These are phyloP conservation scores for Ophiostoma himal-ulmi DNA, from an alignment of 2,329 filamentous ascomycete genomes.

Conservation along the genomic window DNA sequence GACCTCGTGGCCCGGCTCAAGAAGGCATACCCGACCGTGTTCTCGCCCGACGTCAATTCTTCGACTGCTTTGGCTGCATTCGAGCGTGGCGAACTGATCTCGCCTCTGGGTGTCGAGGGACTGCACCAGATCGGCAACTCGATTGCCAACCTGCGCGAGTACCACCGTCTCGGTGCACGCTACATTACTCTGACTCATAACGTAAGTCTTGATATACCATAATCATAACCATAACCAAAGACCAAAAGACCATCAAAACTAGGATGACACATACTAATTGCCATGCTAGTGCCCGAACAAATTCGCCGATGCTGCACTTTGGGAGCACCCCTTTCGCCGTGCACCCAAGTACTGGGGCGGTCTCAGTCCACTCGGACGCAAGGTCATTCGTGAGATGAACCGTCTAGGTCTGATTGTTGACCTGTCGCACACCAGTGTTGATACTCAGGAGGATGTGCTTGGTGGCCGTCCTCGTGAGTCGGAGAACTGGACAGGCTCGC, in stretches of 20 bases:
- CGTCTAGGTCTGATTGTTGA: conserved; percentile 92
- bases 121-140: conserved; percentile 92
- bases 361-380: conserved; percentile 62
- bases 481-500: conserved; percentile 61
- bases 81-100: conserved; percentile 58
- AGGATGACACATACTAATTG: not conserved
- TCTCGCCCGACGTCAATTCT: conserved; percentile 58
- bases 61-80: conserved; percentile 58
- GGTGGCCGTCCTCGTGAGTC: conserved; percentile 43
- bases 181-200: conserved; percentile 91
- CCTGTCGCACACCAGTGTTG: conserved; percentile 66
- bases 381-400: conserved; percentile 83
- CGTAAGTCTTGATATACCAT: conserved; percentile 21
- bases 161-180: conserved; percentile 70
- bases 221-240: not conserved
- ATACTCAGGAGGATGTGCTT: conserved; percentile 82
- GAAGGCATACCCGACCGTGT: conserved; percentile 58
- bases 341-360: conserved; percentile 62
- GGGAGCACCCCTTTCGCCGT: conserved; percentile 46
- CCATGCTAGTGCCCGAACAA: conserved; percentile 64
- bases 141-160: conserved; percentile 66
- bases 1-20: conserved; percentile 64
- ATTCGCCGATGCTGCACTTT: conserved; percentile 77
- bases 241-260: not conserved
- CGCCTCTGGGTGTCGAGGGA: conserved; percentile 75